Evolutionary conservation across 768 basidiomycete genomes (phyloP).

Genomic region (Amanita rubescens): DNA sequence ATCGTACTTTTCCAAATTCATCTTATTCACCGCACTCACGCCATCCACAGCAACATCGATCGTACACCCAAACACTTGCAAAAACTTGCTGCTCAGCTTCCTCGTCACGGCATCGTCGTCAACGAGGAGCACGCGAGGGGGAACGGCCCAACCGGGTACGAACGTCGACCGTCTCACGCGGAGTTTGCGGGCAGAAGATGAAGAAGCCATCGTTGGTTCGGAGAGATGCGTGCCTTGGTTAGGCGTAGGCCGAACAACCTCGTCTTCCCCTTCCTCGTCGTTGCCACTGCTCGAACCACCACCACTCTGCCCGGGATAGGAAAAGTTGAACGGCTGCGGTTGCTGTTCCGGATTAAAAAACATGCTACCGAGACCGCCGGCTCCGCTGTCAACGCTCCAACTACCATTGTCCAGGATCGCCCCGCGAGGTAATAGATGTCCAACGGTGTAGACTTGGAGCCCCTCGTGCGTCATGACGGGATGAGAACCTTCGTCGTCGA

Average conservation of each 20-base stretch:
- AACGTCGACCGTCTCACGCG: slow-evolving; percentile 72
- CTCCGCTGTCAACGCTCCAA: slow-evolving; percentile 45
- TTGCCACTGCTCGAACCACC: not conserved
- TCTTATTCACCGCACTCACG: slow-evolving; percentile 86
- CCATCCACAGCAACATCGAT: slow-evolving; percentile 95
- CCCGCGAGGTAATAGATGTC: slow-evolving; percentile 61
- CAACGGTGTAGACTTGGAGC: slow-evolving; percentile 74
- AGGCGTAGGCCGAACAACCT: slow-evolving; percentile 33
- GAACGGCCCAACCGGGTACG: slow-evolving; percentile 86
- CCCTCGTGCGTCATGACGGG: slow-evolving; percentile 45
- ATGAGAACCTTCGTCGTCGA: slow-evolving; percentile 7
- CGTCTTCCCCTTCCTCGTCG: slow-evolving; percentile 21
- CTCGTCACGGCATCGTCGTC: slow-evolving; percentile 94
- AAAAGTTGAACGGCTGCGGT: slow-evolving; percentile 9
- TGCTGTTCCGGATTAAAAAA: slow-evolving; percentile 16
- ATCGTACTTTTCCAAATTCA: slow-evolving; percentile 96
- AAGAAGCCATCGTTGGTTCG: slow-evolving; percentile 13
- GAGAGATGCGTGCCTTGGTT: slow-evolving; percentile 12
- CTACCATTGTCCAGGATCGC: slow-evolving; percentile 47
- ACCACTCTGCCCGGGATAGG: not conserved
- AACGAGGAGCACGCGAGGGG: slow-evolving; percentile 85
- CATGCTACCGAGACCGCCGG: slow-evolving; percentile 20
- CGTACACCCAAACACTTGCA: slow-evolving; percentile 92
- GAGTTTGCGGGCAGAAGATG: slow-evolving; percentile 35
- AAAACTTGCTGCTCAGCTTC: slow-evolving; percentile 83